Conservation (phyloP, 2,329 filamentous ascomycete species). For the Ascochyta pisi region DNA sequence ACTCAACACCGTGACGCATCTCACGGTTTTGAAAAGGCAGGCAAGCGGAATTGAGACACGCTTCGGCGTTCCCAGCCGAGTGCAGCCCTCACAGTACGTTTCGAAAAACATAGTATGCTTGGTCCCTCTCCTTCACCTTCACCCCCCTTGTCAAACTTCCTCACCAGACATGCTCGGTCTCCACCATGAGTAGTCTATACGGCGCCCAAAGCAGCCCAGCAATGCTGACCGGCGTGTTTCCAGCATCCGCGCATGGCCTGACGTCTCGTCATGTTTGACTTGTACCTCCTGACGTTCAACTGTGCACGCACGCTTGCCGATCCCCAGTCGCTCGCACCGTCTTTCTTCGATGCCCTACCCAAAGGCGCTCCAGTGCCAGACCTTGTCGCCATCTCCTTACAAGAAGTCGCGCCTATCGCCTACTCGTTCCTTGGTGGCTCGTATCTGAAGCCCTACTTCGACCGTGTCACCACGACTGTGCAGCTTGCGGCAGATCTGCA, state of each 20-base stretch:
- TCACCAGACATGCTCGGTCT: too few species aligned
- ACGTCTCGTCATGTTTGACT: conserved; percentile 58
- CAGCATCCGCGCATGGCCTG: conserved; percentile 16
- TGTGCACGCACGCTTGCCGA: conserved; percentile 77
- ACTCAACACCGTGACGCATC: conserved; percentile 1
- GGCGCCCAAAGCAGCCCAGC: conserved; percentile 14
- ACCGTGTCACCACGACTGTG: conserved; percentile 73
- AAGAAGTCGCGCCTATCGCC: conserved; percentile 87
- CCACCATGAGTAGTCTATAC: not conserved
- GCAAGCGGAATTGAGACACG: not conserved
- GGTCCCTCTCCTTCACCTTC: too few species aligned
- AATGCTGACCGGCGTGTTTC: conserved; percentile 29
- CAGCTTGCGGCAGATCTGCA: conserved; percentile 67
- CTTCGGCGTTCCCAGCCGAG: not conserved
- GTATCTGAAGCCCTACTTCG: conserved; percentile 77
- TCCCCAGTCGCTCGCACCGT: conserved; percentile 71
- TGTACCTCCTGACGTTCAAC: conserved; percentile 89
- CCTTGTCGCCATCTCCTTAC: conserved; percentile 72
- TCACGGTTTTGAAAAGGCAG: not conserved
- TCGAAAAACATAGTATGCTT: not conserved
- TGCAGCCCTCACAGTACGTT: not conserved
- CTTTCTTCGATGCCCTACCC: conserved; percentile 61
- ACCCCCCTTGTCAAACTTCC: too few species aligned
- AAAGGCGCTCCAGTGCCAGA: conserved; percentile 64
- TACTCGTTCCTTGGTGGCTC: conserved; percentile 86